phyloP scores from a whole-genome alignment of 1,284 basidiomycete genomes.

The Ceratobasidium sp. region DNA sequence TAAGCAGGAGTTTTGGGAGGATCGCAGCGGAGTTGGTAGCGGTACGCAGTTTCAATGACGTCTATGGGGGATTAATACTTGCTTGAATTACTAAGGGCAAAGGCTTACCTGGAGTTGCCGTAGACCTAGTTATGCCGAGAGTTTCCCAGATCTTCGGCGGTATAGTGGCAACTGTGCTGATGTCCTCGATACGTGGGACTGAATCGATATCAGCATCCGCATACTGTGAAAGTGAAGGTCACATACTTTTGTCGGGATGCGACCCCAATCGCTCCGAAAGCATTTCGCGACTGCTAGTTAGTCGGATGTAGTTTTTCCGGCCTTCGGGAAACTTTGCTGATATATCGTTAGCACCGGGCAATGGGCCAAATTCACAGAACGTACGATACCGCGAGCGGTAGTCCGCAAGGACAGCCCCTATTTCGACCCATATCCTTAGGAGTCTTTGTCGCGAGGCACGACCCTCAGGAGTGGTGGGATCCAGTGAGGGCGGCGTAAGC shows the following conservation, averaged over 20 bases:
- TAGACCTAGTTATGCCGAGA: constrained; percentile 68
- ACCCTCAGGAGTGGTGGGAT: constrained; percentile 56
- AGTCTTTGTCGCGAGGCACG: constrained; percentile 63
- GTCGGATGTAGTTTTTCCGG: constrained; percentile 17
- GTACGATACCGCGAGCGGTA: constrained; percentile 60
- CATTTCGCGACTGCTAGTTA: constrained; percentile 8
- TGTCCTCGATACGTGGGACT: constrained; percentile 37
- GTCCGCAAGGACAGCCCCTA: constrained; percentile 67
- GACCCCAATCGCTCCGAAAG: constrained; percentile 16
- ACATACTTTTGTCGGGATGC: constrained; percentile 67
- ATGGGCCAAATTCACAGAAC: constrained; percentile 36
- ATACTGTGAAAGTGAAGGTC: neutral
- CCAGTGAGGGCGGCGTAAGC: constrained; percentile 63
- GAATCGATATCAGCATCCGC: neutral
- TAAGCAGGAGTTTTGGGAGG: constrained; percentile 65
- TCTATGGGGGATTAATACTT: constrained; percentile 54
- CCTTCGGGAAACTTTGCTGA: constrained; percentile 1
- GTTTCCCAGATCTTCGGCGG: constrained; percentile 44
- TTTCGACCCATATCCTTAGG: constrained; percentile 77
- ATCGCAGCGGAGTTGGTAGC: constrained; percentile 78
- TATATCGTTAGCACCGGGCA: neutral
- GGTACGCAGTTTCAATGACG: constrained; percentile 73
- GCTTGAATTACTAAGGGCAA: neutral
- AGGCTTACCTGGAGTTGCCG: constrained; percentile 64
- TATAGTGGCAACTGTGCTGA: constrained; percentile 60